phyloP scores from a whole-genome alignment of 2,329 filamentous ascomycete genomes.

The Pseudogymnoascus sp. region DNA sequence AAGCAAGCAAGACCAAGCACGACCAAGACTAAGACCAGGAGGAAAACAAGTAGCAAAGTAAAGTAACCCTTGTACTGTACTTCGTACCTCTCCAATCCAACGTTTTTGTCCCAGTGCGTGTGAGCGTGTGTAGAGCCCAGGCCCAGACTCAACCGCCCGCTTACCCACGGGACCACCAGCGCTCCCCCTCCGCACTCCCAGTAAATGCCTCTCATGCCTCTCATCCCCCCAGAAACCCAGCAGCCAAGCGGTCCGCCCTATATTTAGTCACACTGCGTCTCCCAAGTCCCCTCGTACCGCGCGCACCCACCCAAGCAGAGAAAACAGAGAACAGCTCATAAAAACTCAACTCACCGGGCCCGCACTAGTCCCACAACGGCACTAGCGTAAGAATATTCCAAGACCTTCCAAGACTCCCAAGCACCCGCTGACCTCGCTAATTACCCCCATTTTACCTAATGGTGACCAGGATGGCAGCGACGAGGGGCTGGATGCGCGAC shows the following conservation, averaged over 20 bases:
- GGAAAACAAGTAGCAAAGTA: background rate
- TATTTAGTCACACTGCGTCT: slow-evolving; percentile 1
- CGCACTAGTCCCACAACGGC: background rate
- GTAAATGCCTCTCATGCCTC: background rate
- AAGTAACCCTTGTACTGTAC: background rate
- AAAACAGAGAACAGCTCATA: background rate
- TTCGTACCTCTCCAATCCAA: background rate
- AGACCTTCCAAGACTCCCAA: background rate
- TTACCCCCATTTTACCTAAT: slow-evolving; percentile 1
- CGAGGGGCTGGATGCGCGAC: background rate
- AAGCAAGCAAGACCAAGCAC: background rate
- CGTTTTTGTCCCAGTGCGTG: background rate
- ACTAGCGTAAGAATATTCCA: background rate
- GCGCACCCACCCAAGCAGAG: background rate
- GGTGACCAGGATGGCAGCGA: background rate
- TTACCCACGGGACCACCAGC: background rate
- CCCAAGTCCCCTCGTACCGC: background rate
- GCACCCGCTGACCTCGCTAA: background rate
- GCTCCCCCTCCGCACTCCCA: background rate
- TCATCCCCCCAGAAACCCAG: background rate
- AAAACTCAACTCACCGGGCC: slow-evolving; percentile 1
- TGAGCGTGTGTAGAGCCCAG: background rate
- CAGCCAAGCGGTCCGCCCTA: background rate
- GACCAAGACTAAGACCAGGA: too few species aligned
- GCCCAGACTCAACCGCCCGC: background rate